Percentiles rank a stretch among this genome's conserved stretches.
Evolutionary conservation across 306 rosid species (phyloP).

Genomic region (Pterocarpus santalinus): DNA sequence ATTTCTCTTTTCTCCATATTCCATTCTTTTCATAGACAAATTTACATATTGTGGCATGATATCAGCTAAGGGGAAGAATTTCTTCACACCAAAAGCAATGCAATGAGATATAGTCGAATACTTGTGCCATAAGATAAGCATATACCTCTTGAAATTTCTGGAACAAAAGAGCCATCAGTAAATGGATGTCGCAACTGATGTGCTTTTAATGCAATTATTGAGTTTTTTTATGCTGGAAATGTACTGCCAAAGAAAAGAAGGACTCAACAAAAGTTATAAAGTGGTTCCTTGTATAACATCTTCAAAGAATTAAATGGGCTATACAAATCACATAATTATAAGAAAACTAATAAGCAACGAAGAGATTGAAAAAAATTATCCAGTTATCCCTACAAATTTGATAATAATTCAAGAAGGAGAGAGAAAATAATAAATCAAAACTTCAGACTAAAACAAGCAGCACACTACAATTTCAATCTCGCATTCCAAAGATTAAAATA

Average conservation of each 20-base stretch:
- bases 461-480: background rate
- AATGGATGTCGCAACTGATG: constrained; percentile 8
- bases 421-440: constrained; percentile 3
- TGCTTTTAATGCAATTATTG: background rate
- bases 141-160: constrained; percentile 77
- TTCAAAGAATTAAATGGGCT: too few species aligned
- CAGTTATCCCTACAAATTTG: background rate
- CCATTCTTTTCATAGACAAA: background rate
- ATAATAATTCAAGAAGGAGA: background rate
- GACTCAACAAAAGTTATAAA: background rate
- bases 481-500: background rate
- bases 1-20: background rate
- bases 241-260: constrained; percentile 13
- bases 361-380: background rate
- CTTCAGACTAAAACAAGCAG: background rate
- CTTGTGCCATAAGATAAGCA: constrained; percentile 26
- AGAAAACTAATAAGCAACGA: background rate
- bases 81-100: background rate
- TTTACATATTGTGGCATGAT: background rate
- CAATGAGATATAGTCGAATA: background rate
- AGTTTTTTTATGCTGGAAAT: constrained; percentile 4
- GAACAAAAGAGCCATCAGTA: constrained; percentile 68
- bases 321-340: background rate
- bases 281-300: background rate
- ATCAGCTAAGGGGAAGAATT: background rate